These are phyloP conservation scores for Coniochaeta sp. DNA, from an alignment of 2,329 filamentous ascomycete genomes.

Conservation along the genomic window DNA sequence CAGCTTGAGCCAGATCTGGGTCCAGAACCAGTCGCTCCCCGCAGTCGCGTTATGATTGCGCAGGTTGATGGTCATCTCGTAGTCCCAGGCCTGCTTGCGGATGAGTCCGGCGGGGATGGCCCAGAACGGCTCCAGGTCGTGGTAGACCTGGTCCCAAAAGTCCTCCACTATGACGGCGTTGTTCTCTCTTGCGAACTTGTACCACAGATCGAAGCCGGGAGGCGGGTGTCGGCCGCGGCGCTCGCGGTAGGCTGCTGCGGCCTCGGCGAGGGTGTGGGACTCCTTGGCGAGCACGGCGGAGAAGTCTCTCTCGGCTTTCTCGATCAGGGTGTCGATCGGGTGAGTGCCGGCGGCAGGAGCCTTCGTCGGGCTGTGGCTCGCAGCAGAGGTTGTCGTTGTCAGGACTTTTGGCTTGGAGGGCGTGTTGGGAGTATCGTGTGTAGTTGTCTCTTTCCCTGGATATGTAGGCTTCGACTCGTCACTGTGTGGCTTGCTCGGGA, in stretches of 20 bases:
- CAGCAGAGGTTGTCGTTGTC: neutral
- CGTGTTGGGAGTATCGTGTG: neutral
- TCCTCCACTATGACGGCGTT: slow-evolving; percentile 53
- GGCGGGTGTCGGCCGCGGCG: slow-evolving; percentile 53
- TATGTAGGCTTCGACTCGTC: neutral
- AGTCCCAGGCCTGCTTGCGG: slow-evolving; percentile 44
- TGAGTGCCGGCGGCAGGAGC: slow-evolving; percentile 24
- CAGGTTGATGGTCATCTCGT: slow-evolving; percentile 55
- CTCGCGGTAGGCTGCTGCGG: slow-evolving; percentile 47
- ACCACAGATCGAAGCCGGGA: slow-evolving; percentile 56
- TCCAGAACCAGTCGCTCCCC: slow-evolving; percentile 50
- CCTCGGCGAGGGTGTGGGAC: slow-evolving; percentile 39
- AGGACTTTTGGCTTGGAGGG: neutral
- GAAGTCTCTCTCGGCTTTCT: slow-evolving; percentile 35
- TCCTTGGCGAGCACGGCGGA: slow-evolving; percentile 31
- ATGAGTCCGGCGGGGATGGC: slow-evolving; percentile 31
- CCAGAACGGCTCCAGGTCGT: slow-evolving; percentile 56
- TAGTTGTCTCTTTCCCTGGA: neutral
- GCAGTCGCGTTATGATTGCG: slow-evolving; percentile 44
- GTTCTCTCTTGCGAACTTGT: slow-evolving; percentile 40
- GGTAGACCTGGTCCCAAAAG: slow-evolving; percentile 58
- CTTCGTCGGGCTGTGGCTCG: neutral
- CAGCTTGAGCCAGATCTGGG: slow-evolving; percentile 46
- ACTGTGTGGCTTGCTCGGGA: neutral
- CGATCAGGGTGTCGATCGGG: slow-evolving; percentile 43